Evolutionary conservation across 192 early-diverging fungal species (phyloP).

Genomic region (Rhizophagus prolifer): DNA sequence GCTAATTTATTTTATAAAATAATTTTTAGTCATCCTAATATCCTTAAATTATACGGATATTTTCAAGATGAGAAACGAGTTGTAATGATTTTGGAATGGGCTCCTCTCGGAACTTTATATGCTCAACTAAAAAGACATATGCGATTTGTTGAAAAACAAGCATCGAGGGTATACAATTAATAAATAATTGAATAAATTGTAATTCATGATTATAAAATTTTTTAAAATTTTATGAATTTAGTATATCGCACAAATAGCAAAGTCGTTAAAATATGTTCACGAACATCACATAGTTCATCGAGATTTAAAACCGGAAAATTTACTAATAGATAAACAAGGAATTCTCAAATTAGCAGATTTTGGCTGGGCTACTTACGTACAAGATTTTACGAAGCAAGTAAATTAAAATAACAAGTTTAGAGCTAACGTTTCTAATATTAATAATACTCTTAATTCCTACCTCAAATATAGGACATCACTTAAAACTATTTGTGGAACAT

Average conservation of each 20-base stretch:
- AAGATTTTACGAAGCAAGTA: conserved; percentile 36
- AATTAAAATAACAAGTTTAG: not conserved
- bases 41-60: conserved; percentile 91
- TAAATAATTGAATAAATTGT: not conserved
- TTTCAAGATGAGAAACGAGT: conserved; percentile 94
- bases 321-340: conserved; percentile 81
- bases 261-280: conserved; percentile 84
- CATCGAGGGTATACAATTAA: conserved; percentile 60
- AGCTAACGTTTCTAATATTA: not conserved
- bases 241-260: conserved; percentile 89
- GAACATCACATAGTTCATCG: conserved; percentile 89
- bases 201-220: not conserved
- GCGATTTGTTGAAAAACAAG: conserved; percentile 70
- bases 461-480: conserved; percentile 52
- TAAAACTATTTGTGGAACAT: conserved; percentile 86
- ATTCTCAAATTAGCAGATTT: conserved; percentile 96
- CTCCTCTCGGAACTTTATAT: conserved; percentile 88
- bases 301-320: conserved; percentile 96
- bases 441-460: not conserved
- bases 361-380: conserved; percentile 94
- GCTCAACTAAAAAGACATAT: conserved; percentile 71
- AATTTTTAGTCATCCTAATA: conserved; percentile 78
- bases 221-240: conserved; percentile 30
- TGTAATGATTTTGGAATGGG: conserved; percentile 93
- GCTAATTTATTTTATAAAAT: not conserved